These are phyloP conservation scores for Chrysopogon serrulatus DNA, from an alignment of 176 grass and related monocot species.

Conservation along the genomic window DNA sequence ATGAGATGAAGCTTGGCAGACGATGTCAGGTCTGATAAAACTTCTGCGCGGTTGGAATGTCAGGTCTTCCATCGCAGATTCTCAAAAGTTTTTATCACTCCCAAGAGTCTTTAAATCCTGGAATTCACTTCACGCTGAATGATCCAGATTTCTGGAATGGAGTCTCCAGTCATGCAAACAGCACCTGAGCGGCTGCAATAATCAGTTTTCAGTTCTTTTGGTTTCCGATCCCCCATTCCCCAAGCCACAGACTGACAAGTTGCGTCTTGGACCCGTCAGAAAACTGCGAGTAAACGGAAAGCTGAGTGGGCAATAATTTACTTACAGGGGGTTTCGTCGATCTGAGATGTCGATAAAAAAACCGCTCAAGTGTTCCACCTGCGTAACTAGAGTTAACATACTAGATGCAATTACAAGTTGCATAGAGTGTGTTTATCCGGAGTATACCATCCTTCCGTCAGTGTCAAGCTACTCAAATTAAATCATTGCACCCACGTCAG, in stretches of 20 bases:
- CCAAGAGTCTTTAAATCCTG: too few species aligned
- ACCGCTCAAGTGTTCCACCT: not conserved
- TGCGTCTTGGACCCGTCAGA: not conserved
- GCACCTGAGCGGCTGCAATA: not conserved
- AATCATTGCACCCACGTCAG: constrained; percentile 13
- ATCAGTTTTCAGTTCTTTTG: too few species aligned
- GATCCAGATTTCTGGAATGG: too few species aligned
- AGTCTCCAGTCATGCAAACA: too few species aligned
- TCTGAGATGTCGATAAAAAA: not conserved
- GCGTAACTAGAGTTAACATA: not conserved
- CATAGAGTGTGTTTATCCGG: not conserved
- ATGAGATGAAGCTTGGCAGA: not conserved
- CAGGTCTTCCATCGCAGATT: too few species aligned
- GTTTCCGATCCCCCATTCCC: not conserved
- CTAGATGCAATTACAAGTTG: not conserved
- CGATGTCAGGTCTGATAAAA: not conserved
- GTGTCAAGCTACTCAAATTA: not conserved
- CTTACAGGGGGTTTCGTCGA: not conserved
- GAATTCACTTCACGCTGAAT: too few species aligned
- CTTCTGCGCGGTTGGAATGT: too few species aligned
- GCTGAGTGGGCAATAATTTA: too few species aligned
- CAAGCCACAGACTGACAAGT: not conserved
- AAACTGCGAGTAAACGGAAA: not conserved
- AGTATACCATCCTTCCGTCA: not conserved
- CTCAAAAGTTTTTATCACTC: too few species aligned